A percentile compares a stretch with the other conserved stretches of the same genome.
These are phyloP conservation scores for Morella rubra DNA, from an alignment of 306 rosid genomes.

Conservation along the genomic window DNA sequence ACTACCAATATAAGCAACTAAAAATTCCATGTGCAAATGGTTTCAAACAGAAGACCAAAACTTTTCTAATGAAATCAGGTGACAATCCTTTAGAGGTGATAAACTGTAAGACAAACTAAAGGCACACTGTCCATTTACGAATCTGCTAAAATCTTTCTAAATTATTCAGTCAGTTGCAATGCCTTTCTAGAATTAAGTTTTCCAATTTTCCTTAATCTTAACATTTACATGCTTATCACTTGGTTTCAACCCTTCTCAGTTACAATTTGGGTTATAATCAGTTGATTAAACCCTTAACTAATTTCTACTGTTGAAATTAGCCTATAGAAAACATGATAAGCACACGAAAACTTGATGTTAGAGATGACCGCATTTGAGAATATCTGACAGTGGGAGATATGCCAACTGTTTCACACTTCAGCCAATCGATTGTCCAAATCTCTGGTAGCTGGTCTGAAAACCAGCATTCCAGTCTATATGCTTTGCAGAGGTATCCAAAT, in stretches of 20 bases:
- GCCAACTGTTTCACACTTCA: not conserved
- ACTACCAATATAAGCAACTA: not conserved
- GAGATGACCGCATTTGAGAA: not conserved
- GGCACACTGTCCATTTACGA: no score
- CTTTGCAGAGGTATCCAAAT: not conserved
- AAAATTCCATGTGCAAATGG: not conserved
- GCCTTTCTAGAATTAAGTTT: not conserved
- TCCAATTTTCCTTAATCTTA: not conserved
- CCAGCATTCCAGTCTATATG: not conserved
- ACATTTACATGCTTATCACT: no score
- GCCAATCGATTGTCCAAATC: not conserved
- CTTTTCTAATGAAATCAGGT: no score
- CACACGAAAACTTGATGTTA: not conserved
- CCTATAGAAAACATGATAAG: not conserved
- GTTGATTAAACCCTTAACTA: not conserved
- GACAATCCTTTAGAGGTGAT: no score
- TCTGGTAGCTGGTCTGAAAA: not conserved
- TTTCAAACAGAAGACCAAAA: not conserved
- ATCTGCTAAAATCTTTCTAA: not conserved
- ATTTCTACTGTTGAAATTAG: not conserved
- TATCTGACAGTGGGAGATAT: not conserved
- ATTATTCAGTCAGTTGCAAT: no score
- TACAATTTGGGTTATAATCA: no score
- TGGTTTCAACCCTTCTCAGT: no score
- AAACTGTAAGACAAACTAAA: no score